These are phyloP conservation scores for Dendrostoma leiphaemia DNA, from an alignment of 2,329 filamentous ascomycete species.

Conservation along the genomic window DNA sequence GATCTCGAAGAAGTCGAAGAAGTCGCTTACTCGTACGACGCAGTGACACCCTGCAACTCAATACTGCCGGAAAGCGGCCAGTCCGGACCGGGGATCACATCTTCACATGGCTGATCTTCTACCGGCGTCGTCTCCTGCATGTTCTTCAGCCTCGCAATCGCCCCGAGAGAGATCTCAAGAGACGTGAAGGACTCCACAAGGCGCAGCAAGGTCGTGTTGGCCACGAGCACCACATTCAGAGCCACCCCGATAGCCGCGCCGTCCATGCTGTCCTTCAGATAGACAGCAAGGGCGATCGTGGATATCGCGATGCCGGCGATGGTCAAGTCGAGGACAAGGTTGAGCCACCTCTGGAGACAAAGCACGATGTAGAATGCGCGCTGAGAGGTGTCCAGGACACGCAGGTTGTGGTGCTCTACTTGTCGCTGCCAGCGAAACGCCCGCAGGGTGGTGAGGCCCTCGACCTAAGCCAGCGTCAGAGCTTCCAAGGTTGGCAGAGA, in stretches of 20 bases:
- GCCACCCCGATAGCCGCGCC: constrained; percentile 34
- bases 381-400: constrained; percentile 42
- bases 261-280: constrained; percentile 20
- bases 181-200: constrained; percentile 33
- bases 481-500: no score
- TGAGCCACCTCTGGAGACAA: constrained; percentile 52
- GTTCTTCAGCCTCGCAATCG: constrained; percentile 30
- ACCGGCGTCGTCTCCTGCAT: constrained; percentile 25
- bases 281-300: constrained; percentile 27
- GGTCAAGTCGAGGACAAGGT: constrained; percentile 47
- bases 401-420: constrained; percentile 18
- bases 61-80: constrained; percentile 30
- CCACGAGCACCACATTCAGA: constrained; percentile 33
- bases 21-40: constrained; percentile 24
- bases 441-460: constrained; percentile 36
- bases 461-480: no score
- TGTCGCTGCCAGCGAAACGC: constrained; percentile 44
- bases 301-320: constrained; percentile 44
- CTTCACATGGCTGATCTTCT: constrained; percentile 18
- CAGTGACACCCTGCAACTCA: constrained; percentile 27
- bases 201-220: constrained; percentile 32
- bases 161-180: constrained; percentile 35
- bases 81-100: neutral
- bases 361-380: constrained; percentile 48
- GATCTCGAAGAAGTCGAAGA: no score